Evolutionary conservation across 2,329 filamentous ascomycete genomes (phyloP).

Genomic region (Pestalotiopsis sp.): DNA sequence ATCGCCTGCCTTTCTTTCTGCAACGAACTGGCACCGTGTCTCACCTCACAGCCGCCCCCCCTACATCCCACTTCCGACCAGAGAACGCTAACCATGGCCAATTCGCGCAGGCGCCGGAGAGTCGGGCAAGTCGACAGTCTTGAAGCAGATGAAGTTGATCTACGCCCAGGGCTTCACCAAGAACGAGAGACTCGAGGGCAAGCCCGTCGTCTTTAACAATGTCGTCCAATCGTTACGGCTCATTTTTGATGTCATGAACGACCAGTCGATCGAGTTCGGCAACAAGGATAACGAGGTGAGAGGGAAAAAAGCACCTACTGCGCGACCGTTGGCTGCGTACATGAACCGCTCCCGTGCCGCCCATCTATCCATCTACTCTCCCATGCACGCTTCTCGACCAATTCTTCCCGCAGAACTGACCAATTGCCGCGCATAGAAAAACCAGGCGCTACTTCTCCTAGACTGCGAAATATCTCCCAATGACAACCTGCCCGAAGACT

Average conservation of each 20-base stretch:
- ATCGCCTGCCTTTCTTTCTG: neutral
- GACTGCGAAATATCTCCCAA: slow-evolving; percentile 83
- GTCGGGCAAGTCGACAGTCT: slow-evolving; percentile 92
- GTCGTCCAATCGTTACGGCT: slow-evolving; percentile 90
- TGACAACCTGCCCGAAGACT: slow-evolving; percentile 78
- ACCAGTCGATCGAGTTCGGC: slow-evolving; percentile 79
- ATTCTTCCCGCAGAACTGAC: slow-evolving; percentile 25
- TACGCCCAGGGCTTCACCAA: slow-evolving; percentile 91
- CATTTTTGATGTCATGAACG: slow-evolving; percentile 87
- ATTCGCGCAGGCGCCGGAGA: slow-evolving; percentile 80
- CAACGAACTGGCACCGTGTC: slow-evolving; percentile 6
- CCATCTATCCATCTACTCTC: neutral
- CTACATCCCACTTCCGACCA: neutral
- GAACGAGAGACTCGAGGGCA: slow-evolving; percentile 89
- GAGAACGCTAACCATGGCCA: slow-evolving; percentile 15
- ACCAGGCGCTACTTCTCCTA: slow-evolving; percentile 75
- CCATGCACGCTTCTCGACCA: neutral
- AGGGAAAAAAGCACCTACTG: neutral
- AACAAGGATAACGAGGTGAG: slow-evolving; percentile 78
- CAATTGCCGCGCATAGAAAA: slow-evolving; percentile 56
- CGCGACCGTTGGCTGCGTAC: neutral
- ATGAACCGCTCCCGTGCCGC: neutral
- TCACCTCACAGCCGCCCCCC: neutral
- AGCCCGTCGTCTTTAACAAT: slow-evolving; percentile 94
- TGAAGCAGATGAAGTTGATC: slow-evolving; percentile 99